These are phyloP conservation scores for Plasmodium adleri DNA, from an alignment of 169 alveolate species.

Conservation along the genomic window DNA sequence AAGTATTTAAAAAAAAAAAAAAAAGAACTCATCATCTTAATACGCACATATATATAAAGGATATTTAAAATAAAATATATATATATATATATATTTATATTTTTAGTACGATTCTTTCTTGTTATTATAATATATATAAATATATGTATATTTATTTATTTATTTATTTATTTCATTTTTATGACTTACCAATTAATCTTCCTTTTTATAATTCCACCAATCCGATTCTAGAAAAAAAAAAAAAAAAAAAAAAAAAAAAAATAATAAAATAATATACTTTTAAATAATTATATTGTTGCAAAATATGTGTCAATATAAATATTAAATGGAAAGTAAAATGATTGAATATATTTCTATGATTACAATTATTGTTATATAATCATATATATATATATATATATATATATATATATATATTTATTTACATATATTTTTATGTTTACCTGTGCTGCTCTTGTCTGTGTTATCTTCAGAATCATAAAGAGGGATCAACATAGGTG, in stretches of 20 bases:
- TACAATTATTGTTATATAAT: background rate
- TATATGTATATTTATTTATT: too few species aligned
- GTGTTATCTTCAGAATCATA: slow-evolving; percentile 63
- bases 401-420: background rate
- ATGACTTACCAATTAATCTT: background rate
- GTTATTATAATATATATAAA: too few species aligned
- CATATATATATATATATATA: background rate
- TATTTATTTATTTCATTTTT: background rate
- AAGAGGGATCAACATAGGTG: slow-evolving; percentile 29
- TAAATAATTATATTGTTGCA: background rate
- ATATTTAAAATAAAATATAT: too few species aligned
- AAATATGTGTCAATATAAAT: background rate
- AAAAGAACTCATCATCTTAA: too few species aligned
- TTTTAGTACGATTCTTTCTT: too few species aligned
- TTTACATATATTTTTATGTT: background rate
- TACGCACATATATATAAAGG: too few species aligned
- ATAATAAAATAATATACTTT: background rate
- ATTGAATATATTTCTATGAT: background rate
- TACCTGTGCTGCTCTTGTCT: slow-evolving; percentile 41
- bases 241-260: background rate
- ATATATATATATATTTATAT: too few species aligned
- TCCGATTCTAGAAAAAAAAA: slow-evolving; percentile 38
- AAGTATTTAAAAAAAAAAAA: too few species aligned
- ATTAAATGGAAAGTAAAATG: background rate
- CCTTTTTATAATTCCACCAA: slow-evolving; percentile 64